Evolutionary conservation across 2,329 filamentous ascomycete species (phyloP), one percentile per base, ranked within the genome.

Genomic region (Trichoderma afroharzianum): DNA sequence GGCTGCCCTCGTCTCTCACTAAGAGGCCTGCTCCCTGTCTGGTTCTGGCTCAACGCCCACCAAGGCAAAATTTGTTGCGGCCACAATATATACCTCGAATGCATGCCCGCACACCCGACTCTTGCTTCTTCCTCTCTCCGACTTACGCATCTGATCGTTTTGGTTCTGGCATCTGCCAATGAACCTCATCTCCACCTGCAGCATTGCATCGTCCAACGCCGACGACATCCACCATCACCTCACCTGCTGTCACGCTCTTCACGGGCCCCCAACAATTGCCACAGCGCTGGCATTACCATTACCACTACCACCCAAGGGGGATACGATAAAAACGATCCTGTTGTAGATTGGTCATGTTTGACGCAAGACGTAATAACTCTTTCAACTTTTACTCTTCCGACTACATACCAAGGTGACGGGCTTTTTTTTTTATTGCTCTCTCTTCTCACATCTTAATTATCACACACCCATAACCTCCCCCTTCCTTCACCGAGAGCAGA

Each of bases 351-450:
- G 81, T 81, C 80, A 89, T 89, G 87, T 89, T 86, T 81, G 84
- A 84, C 82, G 82, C 83, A 85, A 83, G 83, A 85, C 85, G 82
- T 85, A 82, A 82, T 78, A 82, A 82, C 78, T 82, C 81, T 81
- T 84, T 82, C 80, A 86, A 84, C 81, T 85, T 83, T 85, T 85
- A 84, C 84, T 85, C 85, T 79, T 85, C 85, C 86, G 85, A 88
- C 83, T 84, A 86, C 84, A 88, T 87, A 87, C 85, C 86, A 84
- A 87, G 87, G 87, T 88, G 87, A 88, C 86, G 81, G 82, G 83
- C 80, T 83, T 53, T 53, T 43, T 53, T 43, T 58, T 57, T 39
- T 67, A 64, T 64, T 32, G 26, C 62, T 7, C 24, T 55, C 63
- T 64, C 21, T 43, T 43, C 18, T 43, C 39, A 26, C 47, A 18